phyloP scores from a whole-genome alignment of 805 yeast species.

The Saturnispora kantuleensis region DNA sequence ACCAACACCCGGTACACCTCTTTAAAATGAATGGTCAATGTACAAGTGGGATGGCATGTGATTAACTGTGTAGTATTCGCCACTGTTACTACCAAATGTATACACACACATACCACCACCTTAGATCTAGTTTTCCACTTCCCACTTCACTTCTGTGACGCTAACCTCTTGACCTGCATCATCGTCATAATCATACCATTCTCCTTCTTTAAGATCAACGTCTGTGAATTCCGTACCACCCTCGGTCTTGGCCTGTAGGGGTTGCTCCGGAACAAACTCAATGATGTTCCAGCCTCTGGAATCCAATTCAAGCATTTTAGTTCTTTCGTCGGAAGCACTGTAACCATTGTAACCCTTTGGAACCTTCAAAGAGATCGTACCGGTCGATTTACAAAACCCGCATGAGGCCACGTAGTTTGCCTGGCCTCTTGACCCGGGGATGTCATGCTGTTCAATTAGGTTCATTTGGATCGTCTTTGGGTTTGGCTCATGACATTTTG shows the following conservation, averaged over 20 bases:
- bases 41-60: not conserved
- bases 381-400: constrained; percentile 20
- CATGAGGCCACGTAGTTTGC: constrained; percentile 67
- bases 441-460: constrained; percentile 52
- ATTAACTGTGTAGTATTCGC: not conserved
- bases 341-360: constrained; percentile 24
- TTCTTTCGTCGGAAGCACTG: constrained; percentile 31
- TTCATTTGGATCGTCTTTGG: constrained; percentile 62
- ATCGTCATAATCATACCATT: constrained; percentile 96
- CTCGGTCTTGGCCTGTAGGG: constrained; percentile 33
- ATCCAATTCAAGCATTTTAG: constrained; percentile 57
- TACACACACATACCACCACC: no score
- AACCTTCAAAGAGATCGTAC: constrained; percentile 16
- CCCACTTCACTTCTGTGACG: constrained; percentile 65
- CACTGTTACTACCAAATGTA: no score
- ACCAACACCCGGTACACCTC: no score
- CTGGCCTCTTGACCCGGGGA: constrained; percentile 67
- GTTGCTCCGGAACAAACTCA: constrained; percentile 58
- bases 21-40: no score
- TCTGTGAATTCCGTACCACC: constrained; percentile 18
- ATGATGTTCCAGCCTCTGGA: constrained; percentile 74
- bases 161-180: constrained; percentile 71
- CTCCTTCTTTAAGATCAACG: constrained; percentile 66
- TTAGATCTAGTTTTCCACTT: constrained; percentile 29
- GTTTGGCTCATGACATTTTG: constrained; percentile 70